Evolutionary conservation across 805 yeast species (phyloP).

Genomic region (Nakazawaea ambrosiae): DNA sequence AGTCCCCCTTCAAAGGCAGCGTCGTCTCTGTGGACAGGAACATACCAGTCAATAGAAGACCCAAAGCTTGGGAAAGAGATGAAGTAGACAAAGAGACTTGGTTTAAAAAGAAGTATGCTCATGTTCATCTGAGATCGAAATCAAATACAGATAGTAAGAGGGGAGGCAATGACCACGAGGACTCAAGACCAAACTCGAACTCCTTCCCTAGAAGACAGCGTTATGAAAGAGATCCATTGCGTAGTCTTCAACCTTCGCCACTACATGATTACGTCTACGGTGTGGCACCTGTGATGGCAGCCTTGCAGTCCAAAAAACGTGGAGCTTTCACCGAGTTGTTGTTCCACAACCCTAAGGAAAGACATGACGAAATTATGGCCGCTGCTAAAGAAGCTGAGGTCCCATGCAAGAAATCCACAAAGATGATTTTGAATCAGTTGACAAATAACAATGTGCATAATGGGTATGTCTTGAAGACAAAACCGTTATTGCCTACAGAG

Average conservation of each 20-base stretch:
- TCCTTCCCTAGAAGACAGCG: not conserved
- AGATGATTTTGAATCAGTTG: slow-evolving; percentile 51
- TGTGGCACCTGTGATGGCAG: slow-evolving; percentile 67
- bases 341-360: slow-evolving; percentile 32
- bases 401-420: slow-evolving; percentile 28
- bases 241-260: slow-evolving; percentile 23
- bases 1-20: not conserved
- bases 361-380: slow-evolving; percentile 32
- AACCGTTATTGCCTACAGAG: slow-evolving; percentile 34
- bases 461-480: slow-evolving; percentile 67
- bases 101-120: slow-evolving; percentile 58
- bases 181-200: not conserved
- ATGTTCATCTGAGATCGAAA: slow-evolving; percentile 50
- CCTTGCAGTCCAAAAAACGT: slow-evolving; percentile 50
- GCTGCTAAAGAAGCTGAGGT: slow-evolving; percentile 40
- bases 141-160: not conserved
- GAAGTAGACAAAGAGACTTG: slow-evolving; percentile 56
- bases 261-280: slow-evolving; percentile 70
- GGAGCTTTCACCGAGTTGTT: slow-evolving; percentile 43
- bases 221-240: slow-evolving; percentile 4
- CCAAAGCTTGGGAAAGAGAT: slow-evolving; percentile 62
- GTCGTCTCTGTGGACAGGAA: slow-evolving; percentile 31
- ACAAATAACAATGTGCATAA: slow-evolving; percentile 73
- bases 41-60: slow-evolving; percentile 29
- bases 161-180: not conserved